These are phyloP conservation scores for Camillea tinctor DNA, from an alignment of 2,329 filamentous ascomycete genomes.

Conservation along the genomic window DNA sequence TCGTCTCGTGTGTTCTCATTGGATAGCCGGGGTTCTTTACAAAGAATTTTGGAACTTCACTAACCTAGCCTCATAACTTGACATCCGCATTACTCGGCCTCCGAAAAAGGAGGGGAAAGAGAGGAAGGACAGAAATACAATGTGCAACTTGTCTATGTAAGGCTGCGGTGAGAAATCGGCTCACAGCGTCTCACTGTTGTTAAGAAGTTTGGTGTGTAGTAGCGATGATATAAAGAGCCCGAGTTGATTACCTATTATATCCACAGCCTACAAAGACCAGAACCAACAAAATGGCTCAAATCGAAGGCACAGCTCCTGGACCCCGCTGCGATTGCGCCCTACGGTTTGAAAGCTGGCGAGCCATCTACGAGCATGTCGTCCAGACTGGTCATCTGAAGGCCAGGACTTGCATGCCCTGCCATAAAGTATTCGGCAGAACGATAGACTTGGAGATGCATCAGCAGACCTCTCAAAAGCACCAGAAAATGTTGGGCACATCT, in stretches of 20 bases:
- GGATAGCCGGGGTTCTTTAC: too few species aligned
- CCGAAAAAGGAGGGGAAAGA: too few species aligned
- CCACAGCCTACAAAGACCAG: not conserved
- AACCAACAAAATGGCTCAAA: conserved; percentile 6
- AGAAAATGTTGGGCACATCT: not conserved
- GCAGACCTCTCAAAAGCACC: conserved; percentile 8
- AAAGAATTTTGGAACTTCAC: too few species aligned
- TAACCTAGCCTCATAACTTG: too few species aligned
- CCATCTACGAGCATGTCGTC: conserved; percentile 7
- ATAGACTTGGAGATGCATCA: conserved; percentile 6
- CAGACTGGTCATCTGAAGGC: conserved; percentile 15
- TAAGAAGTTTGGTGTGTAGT: not conserved
- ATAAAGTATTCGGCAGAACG: conserved; percentile 2
- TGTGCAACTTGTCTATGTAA: too few species aligned
- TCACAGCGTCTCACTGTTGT: not conserved
- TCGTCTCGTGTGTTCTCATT: too few species aligned
- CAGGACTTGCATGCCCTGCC: conserved; percentile 11
- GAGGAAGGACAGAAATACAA: too few species aligned
- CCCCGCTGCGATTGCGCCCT: conserved; percentile 12
- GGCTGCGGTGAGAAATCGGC: too few species aligned
- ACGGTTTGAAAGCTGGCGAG: conserved; percentile 2
- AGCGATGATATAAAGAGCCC: not conserved
- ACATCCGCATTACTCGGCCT: too few species aligned
- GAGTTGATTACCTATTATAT: not conserved
- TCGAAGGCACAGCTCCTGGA: not conserved